Conservation (phyloP, 306 rosid genomes). For the Fragaria ananassa region DNA sequence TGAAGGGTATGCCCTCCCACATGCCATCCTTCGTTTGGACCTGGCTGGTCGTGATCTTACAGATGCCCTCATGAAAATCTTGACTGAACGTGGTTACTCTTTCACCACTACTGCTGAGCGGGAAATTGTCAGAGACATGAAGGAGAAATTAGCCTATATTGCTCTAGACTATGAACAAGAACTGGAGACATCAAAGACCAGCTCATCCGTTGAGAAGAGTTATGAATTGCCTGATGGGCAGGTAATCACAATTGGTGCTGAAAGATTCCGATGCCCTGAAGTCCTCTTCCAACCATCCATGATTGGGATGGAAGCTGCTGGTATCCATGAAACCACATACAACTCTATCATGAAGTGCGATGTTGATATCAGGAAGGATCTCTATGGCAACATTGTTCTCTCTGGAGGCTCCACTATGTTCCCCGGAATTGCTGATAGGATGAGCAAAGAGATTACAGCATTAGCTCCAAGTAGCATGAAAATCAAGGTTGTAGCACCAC, state of each 20-base stretch:
- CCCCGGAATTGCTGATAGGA: constrained; percentile 96
- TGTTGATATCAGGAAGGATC: constrained; percentile 94
- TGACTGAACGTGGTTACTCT: constrained; percentile 99
- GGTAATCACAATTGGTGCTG: constrained; percentile 90
- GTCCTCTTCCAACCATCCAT: constrained; percentile 98
- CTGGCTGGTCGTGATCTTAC: constrained; percentile 98
- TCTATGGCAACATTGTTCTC: constrained; percentile 87
- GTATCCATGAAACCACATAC: constrained; percentile 94
- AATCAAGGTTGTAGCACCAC: constrained; percentile 94
- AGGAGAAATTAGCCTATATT: constrained; percentile 86
- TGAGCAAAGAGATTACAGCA: constrained; percentile 96
- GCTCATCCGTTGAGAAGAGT: constrained; percentile 91
- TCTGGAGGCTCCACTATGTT: constrained; percentile 97
- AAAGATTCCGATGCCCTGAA: constrained; percentile 94
- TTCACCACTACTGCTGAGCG: constrained; percentile 96
- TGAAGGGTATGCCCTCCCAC: constrained; percentile 97
- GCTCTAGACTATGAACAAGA: constrained; percentile 96
- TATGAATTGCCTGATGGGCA: constrained; percentile 97
- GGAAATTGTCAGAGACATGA: constrained; percentile 92
- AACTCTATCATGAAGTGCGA: constrained; percentile 99
- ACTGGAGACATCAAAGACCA: constrained; percentile 78
- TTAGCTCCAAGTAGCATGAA: constrained; percentile 97
- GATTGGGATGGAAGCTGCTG: constrained; percentile 96
- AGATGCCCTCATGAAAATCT: constrained; percentile 86
- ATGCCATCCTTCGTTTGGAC: constrained; percentile 95